These are phyloP conservation scores for Dichotomopilus funicola DNA, from an alignment of 2,329 filamentous ascomycete genomes.

Conservation along the genomic window DNA sequence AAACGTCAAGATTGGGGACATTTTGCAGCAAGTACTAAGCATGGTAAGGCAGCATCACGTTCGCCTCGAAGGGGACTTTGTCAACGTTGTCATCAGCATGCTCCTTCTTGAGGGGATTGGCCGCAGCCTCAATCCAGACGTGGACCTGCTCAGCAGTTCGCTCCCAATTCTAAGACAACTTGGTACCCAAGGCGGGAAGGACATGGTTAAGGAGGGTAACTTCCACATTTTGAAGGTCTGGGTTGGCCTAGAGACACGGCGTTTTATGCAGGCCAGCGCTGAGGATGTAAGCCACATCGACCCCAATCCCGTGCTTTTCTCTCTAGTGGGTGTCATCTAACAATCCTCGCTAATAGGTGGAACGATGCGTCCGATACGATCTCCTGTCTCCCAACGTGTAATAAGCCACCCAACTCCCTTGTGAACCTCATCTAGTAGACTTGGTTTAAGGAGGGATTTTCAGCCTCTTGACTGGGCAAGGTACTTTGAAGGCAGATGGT, in stretches of 20 bases:
- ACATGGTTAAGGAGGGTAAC: conserved; percentile 65
- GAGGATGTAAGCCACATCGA: conserved; percentile 62
- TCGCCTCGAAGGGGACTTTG: conserved; percentile 90
- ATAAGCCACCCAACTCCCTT: not conserved
- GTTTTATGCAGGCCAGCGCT: conserved; percentile 82
- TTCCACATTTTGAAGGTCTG: conserved; percentile 86
- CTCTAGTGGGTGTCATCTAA: not conserved
- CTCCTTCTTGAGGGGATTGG: conserved; percentile 91
- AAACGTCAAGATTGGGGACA: conserved; percentile 93
- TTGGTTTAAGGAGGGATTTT: no score
- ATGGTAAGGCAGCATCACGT: conserved; percentile 95
- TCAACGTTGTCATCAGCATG: conserved; percentile 96
- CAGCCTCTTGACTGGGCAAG: no score
- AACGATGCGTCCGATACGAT: conserved; percentile 87
- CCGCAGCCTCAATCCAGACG: conserved; percentile 72
- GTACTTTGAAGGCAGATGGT: no score
- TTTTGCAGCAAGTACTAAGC: conserved; percentile 78
- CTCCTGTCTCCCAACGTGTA: conserved; percentile 80
- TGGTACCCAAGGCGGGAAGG: conserved; percentile 66
- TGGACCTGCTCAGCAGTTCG: conserved; percentile 80
- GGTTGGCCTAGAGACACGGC: conserved; percentile 81
- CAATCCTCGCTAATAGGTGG: conserved; percentile 48
- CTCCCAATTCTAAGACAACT: conserved; percentile 86
- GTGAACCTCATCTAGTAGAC: no score
- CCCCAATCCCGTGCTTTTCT: not conserved